Percentiles rank a stretch among this genome's conserved stretches.
These are phyloP conservation scores for Limonium bicolor DNA, from an alignment of 148 eudicot genomes.

Conservation along the genomic window DNA sequence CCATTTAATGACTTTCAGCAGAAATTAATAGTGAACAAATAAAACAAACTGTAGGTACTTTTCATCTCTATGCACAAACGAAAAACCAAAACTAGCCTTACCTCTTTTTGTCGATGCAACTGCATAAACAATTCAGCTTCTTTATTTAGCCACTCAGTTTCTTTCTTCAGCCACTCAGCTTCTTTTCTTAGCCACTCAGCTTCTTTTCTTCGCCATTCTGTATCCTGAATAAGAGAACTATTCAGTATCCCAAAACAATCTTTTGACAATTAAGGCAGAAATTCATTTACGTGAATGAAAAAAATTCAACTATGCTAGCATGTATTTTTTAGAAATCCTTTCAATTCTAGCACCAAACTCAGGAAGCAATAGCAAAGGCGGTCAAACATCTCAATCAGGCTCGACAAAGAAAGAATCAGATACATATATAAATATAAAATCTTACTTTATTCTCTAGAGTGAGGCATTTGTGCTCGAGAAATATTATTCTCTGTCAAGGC, in stretches of 20 bases:
- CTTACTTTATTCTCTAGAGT: constrained; percentile 59
- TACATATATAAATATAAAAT: not conserved
- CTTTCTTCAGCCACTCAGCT: constrained; percentile 26
- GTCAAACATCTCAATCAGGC: too few species aligned
- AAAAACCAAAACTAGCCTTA: constrained; percentile 8
- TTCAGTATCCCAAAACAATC: too few species aligned
- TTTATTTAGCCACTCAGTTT: constrained; percentile 12
- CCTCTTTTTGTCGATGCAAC: constrained; percentile 40
- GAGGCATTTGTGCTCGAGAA: constrained; percentile 62
- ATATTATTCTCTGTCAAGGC: constrained; percentile 59
- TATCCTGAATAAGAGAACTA: constrained; percentile 23
- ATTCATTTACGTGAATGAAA: too few species aligned
- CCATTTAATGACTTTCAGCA: too few species aligned
- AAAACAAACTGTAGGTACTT: not conserved
- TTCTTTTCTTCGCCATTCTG: constrained; percentile 44
- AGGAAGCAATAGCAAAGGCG: too few species aligned
- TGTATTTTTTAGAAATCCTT: too few species aligned
- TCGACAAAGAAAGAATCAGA: not conserved
- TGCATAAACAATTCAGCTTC: constrained; percentile 38
- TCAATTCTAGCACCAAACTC: too few species aligned
- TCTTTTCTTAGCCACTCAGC: constrained; percentile 20
- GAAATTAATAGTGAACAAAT: too few species aligned
- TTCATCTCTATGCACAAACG: not conserved
- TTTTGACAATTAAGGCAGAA: not conserved
- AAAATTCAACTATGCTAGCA: not conserved